A percentile compares a stretch with the other conserved stretches of the same genome.
These are phyloP conservation scores for Umbellularia californica DNA, from an alignment of 164 flowering plant genomes.

Conservation along the genomic window DNA sequence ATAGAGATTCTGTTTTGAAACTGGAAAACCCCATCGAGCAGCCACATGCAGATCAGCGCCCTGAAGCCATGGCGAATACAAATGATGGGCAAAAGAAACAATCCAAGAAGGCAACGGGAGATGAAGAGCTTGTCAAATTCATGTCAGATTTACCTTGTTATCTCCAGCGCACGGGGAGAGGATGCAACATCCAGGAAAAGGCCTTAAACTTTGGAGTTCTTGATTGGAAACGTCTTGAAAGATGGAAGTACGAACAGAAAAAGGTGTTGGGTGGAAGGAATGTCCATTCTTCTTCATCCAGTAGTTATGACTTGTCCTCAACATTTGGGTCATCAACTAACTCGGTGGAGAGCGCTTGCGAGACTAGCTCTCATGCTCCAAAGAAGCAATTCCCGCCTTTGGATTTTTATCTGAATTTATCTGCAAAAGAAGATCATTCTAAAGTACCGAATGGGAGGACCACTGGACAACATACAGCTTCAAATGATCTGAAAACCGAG, in stretches of 20 bases:
- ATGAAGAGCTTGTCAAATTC: slow-evolving; percentile 73
- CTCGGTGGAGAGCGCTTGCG: slow-evolving; percentile 7
- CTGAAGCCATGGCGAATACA: not conserved
- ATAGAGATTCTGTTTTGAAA: not conserved
- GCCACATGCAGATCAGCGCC: not conserved
- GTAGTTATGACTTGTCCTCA: slow-evolving; percentile 5
- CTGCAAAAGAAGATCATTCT: slow-evolving; percentile 14
- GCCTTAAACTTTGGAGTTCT: slow-evolving; percentile 84
- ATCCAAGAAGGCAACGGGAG: slow-evolving; percentile 8
- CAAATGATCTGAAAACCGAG: slow-evolving; percentile 16
- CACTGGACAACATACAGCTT: slow-evolving; percentile 9
- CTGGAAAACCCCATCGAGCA: not conserved
- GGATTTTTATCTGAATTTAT: slow-evolving; percentile 12
- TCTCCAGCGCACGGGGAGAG: slow-evolving; percentile 50
- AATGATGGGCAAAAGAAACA: not conserved
- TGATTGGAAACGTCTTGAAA: slow-evolving; percentile 73
- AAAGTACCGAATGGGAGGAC: slow-evolving; percentile 14
- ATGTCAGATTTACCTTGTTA: slow-evolving; percentile 82
- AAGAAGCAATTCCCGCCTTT: slow-evolving; percentile 15
- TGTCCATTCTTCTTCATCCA: not conserved
- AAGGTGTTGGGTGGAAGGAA: slow-evolving; percentile 11
- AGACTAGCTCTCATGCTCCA: slow-evolving; percentile 11
- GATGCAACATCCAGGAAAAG: slow-evolving; percentile 44
- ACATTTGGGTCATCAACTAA: slow-evolving; percentile 15
- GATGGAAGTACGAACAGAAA: slow-evolving; percentile 53